Base-by-base conservation (phyloP, 805 yeast genomes). In the Wickerhamomyces sydowiorum region DNA sequence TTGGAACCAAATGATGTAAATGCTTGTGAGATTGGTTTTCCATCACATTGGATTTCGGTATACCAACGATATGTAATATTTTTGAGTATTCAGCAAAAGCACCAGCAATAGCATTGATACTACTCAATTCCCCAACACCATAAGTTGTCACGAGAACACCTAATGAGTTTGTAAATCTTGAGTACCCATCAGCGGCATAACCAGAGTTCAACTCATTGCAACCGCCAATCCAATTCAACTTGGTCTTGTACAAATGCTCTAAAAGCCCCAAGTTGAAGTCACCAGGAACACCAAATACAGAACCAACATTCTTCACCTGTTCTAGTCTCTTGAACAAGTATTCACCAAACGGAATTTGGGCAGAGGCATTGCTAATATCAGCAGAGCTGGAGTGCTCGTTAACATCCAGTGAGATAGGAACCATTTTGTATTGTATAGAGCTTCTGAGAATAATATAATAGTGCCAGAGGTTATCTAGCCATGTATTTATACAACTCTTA, bases 121-220 rank as follows among this genome's bases (percentile, higher is more conserved):
- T 95, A 44, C 88, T 78, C 47, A 87, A 70, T 60, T 88, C 96
- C 43, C 96, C 96, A 15, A 88, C 96, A 39, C 96, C 96, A 61
- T 72, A 86, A 4, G 96, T 88, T 4, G 70, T 64, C 41, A 77
- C 62, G 32, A 78, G 60, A 18, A 80, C 88, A 40, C 88, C 86
- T 7, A 85, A 73, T n/a, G 76, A 73, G 38, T 72, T 68, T 23
- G 80, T 70, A 34, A 69, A 67, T 46, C 91, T 73, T 17, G 93
- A 78, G 55, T 86, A 90, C 5, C 96, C 97, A 60, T 90, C 96
- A 7, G 91, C 90, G 6, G 93, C 80, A 59, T 90, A 89, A 8
- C 95, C 93, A 4, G 93, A 82, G 57, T 89, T 90, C 49, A 89
- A 71, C 65, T 89, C 97, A 57, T 89, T 89, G 66, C 96, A 86